phyloP scores from a whole-genome alignment of 305 asterid genomes.

The Petunia hybrid region DNA sequence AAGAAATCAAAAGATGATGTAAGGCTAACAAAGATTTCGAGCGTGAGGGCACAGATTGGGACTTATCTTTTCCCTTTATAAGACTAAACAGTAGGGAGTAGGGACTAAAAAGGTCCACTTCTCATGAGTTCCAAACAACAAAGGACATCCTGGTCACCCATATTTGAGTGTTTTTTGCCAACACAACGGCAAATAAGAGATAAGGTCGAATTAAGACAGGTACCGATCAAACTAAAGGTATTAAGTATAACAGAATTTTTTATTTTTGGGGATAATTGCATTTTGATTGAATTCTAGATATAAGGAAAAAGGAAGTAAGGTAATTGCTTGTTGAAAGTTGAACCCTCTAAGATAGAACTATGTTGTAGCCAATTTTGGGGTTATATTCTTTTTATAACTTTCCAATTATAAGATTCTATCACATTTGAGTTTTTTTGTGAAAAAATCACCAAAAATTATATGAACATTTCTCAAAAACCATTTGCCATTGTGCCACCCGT shows the following conservation, averaged over 20 bases:
- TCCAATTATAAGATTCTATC: not conserved
- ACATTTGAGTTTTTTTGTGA: not conserved
- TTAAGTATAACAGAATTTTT: no score
- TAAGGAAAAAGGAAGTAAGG: no score
- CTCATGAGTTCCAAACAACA: no score
- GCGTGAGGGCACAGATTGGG: not conserved
- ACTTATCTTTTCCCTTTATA: not conserved
- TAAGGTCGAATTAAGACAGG: no score
- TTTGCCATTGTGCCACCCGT: not conserved
- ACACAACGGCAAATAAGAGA: not conserved
- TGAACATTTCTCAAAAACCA: not conserved
- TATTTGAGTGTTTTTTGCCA: not conserved
- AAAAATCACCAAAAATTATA: not conserved
- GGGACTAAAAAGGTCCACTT: no score
- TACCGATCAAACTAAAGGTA: no score
- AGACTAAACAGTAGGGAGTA: no score
- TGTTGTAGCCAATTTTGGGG: not conserved
- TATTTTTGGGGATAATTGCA: no score
- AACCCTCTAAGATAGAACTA: not conserved
- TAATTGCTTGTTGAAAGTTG: no score
- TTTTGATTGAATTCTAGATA: no score
- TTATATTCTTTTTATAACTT: conserved; percentile 5
- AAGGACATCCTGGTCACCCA: no score
- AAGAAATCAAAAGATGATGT: not conserved
- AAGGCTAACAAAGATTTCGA: not conserved